Base-by-base conservation (phyloP, 148 eudicot species). In the Chenopodium suecicum region DNA sequence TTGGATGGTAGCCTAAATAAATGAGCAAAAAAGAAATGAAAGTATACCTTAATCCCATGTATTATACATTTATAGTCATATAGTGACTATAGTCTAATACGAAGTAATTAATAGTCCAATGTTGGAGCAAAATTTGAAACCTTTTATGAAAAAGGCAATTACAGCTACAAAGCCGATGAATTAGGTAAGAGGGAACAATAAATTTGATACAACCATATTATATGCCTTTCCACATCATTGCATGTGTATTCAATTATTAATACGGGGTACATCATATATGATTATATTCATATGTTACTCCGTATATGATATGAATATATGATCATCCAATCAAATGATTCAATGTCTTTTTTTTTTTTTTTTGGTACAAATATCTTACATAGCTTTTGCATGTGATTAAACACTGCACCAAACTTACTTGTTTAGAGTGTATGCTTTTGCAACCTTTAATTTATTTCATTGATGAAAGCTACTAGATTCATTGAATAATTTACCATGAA, bases 141-240 rank as follows among this genome's bases (percentile, higher is more conserved):
- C 19, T 58, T 74, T 81, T 65, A 41, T 41, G 44, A 41, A 44
- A 50, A 2, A 20, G 32, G 22, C 66, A 75, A 10, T 12, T 66
- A 22, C 66, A 67, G 41, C 70, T 68, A 12, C 37, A 17, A 41
- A 41, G 23, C 64, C 73, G 37, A 72, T 78, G 5, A 41, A 73
- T 82, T 78, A 72, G 74, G 81, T 73, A 62, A 70, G 23, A 70
- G 62, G 17, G 60, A 29, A 46, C 73, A 83, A 83, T 78, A 63
- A 83, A 78, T 77, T 63, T 25, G 0, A 11, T 16, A 7, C 47
- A 70, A 70, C 10, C 13, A 70, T 34, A 67, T 67, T 29, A 4
- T 29, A 29, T 67, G 8, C 37, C 3, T 70, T 76, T 0, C 67
- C 48, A 34, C 73, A 16, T 70, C 73, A 32, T 17, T 70, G 73